Evolutionary conservation across 1,284 basidiomycete species (phyloP).

Genomic region (Microbotryum violaceum): DNA sequence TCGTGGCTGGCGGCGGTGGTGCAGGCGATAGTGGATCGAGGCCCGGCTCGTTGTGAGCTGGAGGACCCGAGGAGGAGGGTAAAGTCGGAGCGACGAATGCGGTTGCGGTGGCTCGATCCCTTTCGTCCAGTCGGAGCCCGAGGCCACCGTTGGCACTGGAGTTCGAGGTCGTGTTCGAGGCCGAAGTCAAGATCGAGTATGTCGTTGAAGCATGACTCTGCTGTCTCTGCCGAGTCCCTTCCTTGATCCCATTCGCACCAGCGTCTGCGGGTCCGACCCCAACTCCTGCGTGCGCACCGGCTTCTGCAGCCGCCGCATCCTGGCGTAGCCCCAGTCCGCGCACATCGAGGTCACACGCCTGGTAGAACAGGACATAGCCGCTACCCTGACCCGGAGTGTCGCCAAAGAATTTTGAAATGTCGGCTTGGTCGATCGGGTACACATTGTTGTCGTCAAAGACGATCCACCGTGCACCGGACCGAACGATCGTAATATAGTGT

Average conservation of each 20-base stretch:
- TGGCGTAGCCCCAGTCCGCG: neutral
- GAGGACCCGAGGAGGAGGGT: neutral
- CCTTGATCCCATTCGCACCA: neutral
- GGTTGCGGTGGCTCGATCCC: neutral
- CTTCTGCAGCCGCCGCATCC: slow-evolving; percentile 4
- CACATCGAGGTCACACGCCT: slow-evolving; percentile 60
- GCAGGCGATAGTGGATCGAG: no score
- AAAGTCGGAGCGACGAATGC: neutral
- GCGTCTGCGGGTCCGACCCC: neutral
- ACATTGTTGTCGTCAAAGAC: slow-evolving; percentile 95
- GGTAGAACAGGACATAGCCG: slow-evolving; percentile 96
- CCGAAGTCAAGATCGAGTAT: neutral
- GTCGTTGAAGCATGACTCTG: neutral
- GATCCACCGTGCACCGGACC: slow-evolving; percentile 72
- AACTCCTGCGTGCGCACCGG: neutral
- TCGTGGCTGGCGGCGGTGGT: no score
- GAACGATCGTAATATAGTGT: slow-evolving; percentile 92
- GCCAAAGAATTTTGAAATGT: slow-evolving; percentile 90
- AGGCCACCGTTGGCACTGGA: neutral
- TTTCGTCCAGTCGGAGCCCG: neutral
- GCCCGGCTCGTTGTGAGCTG: neutral
- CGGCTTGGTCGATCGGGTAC: slow-evolving; percentile 73
- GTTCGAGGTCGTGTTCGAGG: neutral
- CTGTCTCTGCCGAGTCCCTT: neutral
- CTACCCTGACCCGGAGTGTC: slow-evolving; percentile 71